phyloP scores from a whole-genome alignment of 2,329 filamentous ascomycete species.

The Magnaporthiopsis rhizophila region DNA sequence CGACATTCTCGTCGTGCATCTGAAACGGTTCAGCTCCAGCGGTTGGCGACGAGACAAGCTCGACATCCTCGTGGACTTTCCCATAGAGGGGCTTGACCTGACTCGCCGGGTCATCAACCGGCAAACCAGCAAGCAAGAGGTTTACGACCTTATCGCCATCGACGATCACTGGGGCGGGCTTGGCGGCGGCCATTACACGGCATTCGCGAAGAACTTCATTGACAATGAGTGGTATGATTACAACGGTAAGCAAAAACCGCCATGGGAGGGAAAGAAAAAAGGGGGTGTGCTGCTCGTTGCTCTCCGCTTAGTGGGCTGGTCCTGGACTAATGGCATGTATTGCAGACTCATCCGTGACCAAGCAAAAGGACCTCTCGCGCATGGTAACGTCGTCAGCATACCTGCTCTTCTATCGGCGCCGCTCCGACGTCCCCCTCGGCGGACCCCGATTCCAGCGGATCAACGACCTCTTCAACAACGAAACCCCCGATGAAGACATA shows the following conservation, averaged over 20 bases:
- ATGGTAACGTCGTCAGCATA: constrained; percentile 77
- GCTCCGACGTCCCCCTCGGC: constrained; percentile 68
- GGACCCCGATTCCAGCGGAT: constrained; percentile 68
- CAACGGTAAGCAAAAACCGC: constrained; percentile 63
- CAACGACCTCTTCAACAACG: constrained; percentile 43
- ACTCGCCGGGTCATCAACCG: constrained; percentile 69
- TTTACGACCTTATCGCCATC: constrained; percentile 91
- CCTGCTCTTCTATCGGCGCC: constrained; percentile 89
- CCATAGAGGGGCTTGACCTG: constrained; percentile 78
- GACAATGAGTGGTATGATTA: constrained; percentile 92
- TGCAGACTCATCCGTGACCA: constrained; percentile 66
- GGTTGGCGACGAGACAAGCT: constrained; percentile 82
- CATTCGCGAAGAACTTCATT: constrained; percentile 85
- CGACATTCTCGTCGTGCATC: constrained; percentile 87
- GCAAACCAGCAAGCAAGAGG: constrained; percentile 70
- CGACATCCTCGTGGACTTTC: constrained; percentile 85
- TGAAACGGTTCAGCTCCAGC: constrained; percentile 89
- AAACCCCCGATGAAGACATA: constrained; percentile 37
- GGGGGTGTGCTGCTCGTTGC: not conserved
- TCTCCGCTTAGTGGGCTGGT: not conserved
- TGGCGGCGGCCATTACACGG: constrained; percentile 93
- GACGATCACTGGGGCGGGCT: constrained; percentile 94
- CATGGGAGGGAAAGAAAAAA: not conserved
- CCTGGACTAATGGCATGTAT: not conserved
- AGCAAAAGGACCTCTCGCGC: constrained; percentile 47